Evolutionary conservation across 768 basidiomycete species (phyloP), one percentile per base, ranked within the genome.

Genomic region (Hygrocybe punicea): DNA sequence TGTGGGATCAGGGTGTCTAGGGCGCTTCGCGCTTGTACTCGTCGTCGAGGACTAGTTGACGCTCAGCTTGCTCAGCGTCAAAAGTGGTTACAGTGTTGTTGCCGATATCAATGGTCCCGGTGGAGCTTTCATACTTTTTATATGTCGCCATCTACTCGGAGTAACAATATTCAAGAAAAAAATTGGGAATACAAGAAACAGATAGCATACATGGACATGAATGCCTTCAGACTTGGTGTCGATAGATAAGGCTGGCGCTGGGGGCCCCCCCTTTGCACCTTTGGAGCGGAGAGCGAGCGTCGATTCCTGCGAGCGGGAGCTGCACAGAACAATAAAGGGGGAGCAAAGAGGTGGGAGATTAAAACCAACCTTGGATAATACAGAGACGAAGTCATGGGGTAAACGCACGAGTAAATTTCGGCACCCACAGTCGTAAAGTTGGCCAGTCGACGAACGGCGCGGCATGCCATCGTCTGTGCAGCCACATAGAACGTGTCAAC

Each of bases 281-380:
- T 75, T 47, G 6, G 17, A 19, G 51, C 81, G 79, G 76, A 86
- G 86, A 33, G 84, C 85, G 25, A 87, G 69, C 1, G 82, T 83
- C 4, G 85, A 82, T 24, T 78, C 77, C 59, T 75, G 77, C 4
- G 78, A 75, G 10, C 78, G 79, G 14, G 29, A 34, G 6, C 49
- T 51, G 17, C 9, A n/a, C 5, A 16, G 49, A 23, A 34, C 6
- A 23, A 7, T 11, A 13, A 29, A 50, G 48, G 13, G 51, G 13
- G 11, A 10, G 33, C 13, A 40, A 21, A 11, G 21, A 21, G 34
- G 29, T 6, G 42, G 42, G 19, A n/a, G n/a, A n/a, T n/a, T n/a
- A n/a, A n/a, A n/a, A n/a, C n/a, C n/a, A n/a, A n/a, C n/a, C n/a
- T n/a, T n/a, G n/a, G n/a, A n/a, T n/a, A n/a, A n/a, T n/a, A n/a